These are phyloP conservation scores for Diaporthe helianthi DNA, from an alignment of 2,329 filamentous ascomycete species.

Conservation along the genomic window DNA sequence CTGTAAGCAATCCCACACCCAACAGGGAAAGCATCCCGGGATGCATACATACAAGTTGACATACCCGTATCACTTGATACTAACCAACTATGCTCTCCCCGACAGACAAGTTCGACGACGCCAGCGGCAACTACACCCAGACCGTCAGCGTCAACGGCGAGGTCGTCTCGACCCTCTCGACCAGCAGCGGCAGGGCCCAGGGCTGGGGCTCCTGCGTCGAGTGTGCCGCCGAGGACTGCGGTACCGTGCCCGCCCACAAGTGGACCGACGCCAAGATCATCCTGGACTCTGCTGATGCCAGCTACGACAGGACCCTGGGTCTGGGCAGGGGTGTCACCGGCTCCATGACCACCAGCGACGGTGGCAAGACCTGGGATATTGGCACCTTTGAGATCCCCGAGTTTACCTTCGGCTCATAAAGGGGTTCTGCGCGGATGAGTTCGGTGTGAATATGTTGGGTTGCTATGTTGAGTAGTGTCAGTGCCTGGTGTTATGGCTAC, in stretches of 20 bases:
- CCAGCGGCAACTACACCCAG: constrained; percentile 50
- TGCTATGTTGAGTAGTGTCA: not conserved
- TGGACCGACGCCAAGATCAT: constrained; percentile 34
- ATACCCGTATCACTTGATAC: not conserved
- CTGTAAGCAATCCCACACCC: constrained; percentile 37
- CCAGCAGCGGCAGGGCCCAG: constrained; percentile 49
- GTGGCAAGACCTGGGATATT: constrained; percentile 32
- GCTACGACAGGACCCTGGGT: constrained; percentile 29
- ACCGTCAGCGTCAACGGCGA: constrained; percentile 44
- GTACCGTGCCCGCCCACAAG: constrained; percentile 43
- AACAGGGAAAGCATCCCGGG: not conserved
- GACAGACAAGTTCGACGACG: constrained; percentile 40
- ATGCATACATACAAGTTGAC: no score
- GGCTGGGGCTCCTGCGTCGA: constrained; percentile 57
- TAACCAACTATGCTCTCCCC: not conserved
- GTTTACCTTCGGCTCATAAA: constrained; percentile 23
- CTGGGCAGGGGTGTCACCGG: constrained; percentile 26
- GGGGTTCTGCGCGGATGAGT: not conserved
- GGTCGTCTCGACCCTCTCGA: constrained; percentile 52
- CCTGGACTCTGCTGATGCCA: constrained; percentile 28
- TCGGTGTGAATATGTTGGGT: not conserved
- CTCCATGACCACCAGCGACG: constrained; percentile 31
- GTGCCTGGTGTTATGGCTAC: not conserved
- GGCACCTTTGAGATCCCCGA: constrained; percentile 34
- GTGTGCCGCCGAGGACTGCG: constrained; percentile 80